Conservation (phyloP, 2,329 filamentous ascomycete species). For the Nemania abortiva region DNA sequence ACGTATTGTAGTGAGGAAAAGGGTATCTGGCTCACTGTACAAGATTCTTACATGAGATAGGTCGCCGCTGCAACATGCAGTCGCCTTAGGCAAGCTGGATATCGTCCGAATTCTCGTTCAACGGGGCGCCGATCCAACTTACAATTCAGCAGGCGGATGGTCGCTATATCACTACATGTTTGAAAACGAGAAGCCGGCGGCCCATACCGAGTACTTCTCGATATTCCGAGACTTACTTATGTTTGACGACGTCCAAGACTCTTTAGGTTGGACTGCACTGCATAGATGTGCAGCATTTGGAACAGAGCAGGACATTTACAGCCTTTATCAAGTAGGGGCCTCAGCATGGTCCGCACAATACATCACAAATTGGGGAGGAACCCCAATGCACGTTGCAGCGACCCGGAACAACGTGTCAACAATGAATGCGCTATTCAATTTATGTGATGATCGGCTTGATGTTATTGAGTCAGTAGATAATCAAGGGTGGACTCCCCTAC, state of each 20-base stretch:
- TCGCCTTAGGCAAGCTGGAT: slow-evolving; percentile 2
- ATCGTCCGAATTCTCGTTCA: slow-evolving; percentile 14
- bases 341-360: background rate
- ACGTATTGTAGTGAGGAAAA: no score
- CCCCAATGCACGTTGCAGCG: slow-evolving; percentile 3
- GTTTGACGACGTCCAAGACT: slow-evolving; percentile 13
- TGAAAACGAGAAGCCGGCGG: background rate
- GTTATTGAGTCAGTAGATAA: slow-evolving; percentile 1
- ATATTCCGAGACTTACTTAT: background rate
- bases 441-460: background rate
- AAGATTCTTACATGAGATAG: slow-evolving; percentile 5
- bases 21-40: no score
- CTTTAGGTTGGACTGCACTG: slow-evolving; percentile 9
- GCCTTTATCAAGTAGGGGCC: background rate
- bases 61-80: slow-evolving; percentile 4
- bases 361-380: slow-evolving; percentile 3
- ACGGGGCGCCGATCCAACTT: slow-evolving; percentile 7
- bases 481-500: slow-evolving; percentile 3
- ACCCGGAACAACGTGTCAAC: background rate
- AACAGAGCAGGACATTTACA: background rate
- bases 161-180: slow-evolving; percentile 16
- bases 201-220: background rate
- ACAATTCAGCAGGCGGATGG: slow-evolving; percentile 8
- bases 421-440: background rate
- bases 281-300: slow-evolving; percentile 17